These are phyloP conservation scores for Petasospora rhodanensis DNA, from an alignment of 1,139 yeast species.

Conservation along the genomic window DNA sequence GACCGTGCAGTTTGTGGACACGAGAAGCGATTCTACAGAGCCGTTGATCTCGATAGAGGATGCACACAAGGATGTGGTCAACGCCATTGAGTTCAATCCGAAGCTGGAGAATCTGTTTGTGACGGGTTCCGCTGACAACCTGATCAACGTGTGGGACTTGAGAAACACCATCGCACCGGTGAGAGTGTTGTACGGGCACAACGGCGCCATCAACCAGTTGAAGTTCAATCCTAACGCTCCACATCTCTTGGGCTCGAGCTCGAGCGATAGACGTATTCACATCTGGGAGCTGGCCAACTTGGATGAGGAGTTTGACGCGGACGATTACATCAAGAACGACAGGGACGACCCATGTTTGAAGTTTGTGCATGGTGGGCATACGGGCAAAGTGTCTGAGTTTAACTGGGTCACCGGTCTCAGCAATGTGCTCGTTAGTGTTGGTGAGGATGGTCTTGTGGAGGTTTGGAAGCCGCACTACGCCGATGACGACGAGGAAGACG, in stretches of 20 bases:
- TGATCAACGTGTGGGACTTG: conserved; percentile 58
- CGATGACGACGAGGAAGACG: conserved; percentile 35
- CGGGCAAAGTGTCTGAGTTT: conserved; percentile 67
- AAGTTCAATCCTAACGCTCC: conserved; percentile 64
- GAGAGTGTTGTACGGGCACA: conserved; percentile 41
- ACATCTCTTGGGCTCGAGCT: conserved; percentile 59
- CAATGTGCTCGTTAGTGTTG: conserved; percentile 72
- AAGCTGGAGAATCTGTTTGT: conserved; percentile 48
- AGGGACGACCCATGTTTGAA: conserved; percentile 56
- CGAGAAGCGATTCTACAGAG: conserved; percentile 30
- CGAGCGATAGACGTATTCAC: conserved; percentile 61
- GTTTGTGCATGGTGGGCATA: conserved; percentile 80
- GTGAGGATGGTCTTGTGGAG: conserved; percentile 76
- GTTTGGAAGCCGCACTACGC: conserved; percentile 63
- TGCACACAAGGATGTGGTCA: conserved; percentile 44
- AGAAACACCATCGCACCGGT: conserved; percentile 36
- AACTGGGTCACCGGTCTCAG: conserved; percentile 70
- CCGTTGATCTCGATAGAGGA: conserved; percentile 28
- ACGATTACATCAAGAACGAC: conserved; percentile 39
- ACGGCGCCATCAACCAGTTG: conserved; percentile 54
- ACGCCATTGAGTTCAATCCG: conserved; percentile 58
- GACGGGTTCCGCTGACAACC: conserved; percentile 58
- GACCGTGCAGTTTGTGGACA: conserved; percentile 57
- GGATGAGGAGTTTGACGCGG: conserved; percentile 34
- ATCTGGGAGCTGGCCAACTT: conserved; percentile 53